A percentile compares a stretch with the other conserved stretches of the same genome.
These are phyloP conservation scores for Sporothrix pseudoabietina DNA, from an alignment of 2,329 filamentous ascomycete species.

Conservation along the genomic window DNA sequence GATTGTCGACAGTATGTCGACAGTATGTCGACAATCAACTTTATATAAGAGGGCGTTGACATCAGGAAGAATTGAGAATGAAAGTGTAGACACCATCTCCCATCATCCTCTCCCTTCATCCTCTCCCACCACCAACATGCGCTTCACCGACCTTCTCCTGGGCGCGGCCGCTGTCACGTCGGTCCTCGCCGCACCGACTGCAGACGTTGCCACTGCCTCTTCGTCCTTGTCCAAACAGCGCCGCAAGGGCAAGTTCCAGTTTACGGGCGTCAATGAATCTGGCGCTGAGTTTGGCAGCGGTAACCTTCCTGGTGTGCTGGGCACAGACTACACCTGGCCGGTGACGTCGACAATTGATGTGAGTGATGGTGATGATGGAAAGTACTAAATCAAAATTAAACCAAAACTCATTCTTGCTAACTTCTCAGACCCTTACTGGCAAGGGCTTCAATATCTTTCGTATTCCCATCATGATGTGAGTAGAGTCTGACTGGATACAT, in stretches of 20 bases:
- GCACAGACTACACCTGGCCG: constrained; percentile 64
- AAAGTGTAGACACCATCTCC: neutral
- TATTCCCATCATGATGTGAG: constrained; percentile 58
- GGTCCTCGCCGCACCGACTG: constrained; percentile 40
- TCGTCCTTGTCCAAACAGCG: constrained; percentile 39
- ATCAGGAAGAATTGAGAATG: neutral
- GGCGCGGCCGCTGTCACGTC: constrained; percentile 40
- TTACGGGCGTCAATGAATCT: constrained; percentile 49
- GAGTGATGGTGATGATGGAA: constrained; percentile 23
- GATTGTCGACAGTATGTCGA: too few relatives aligned
- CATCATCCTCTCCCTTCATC: neutral
- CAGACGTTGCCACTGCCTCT: constrained; percentile 35
- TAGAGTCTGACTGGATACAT: constrained; percentile 30
- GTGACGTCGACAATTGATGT: constrained; percentile 49
- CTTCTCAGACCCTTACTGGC: constrained; percentile 48
- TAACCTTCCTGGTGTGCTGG: constrained; percentile 57
- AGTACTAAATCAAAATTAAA: neutral
- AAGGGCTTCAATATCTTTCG: constrained; percentile 61
- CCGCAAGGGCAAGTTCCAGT: constrained; percentile 43
- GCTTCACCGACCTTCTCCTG: constrained; percentile 41
- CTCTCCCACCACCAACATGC: constrained; percentile 38
- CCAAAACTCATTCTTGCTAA: neutral
- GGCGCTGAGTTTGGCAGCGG: constrained; percentile 64
- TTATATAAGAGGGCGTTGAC: neutral
- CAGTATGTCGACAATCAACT: neutral